Evolutionary conservation across 2,329 filamentous ascomycete genomes (phyloP), one percentile per base, ranked within the genome.

Genomic region (Coniochaeta ligniaria): DNA sequence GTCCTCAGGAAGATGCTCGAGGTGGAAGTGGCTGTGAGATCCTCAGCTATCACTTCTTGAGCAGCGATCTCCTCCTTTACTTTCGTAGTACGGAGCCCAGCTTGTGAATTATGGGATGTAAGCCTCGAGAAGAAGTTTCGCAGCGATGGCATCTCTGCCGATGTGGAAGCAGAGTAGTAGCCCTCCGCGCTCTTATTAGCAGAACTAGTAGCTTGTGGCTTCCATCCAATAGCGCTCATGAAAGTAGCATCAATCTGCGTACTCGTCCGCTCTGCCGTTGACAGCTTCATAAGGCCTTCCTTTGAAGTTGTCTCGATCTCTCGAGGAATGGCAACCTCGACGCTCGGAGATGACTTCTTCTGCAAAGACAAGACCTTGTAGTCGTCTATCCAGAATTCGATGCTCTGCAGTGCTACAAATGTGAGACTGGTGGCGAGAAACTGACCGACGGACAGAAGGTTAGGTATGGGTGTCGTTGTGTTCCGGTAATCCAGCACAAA

Each of bases 401-500:
- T 91, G 60, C 83, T 84, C 69, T 96, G 84, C 26, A 99, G 79
- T 0, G 92, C 90, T 62, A 99, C 94, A 76, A 99, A 99, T 0
- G 95, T 98, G 72, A 99, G 78, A 76, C 94, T 97, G 7, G 93
- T 98, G 4, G 93, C 91, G 57, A 99, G 78, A 67, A 99, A 99
- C 73, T 97, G 93, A 69, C 90, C 89, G 59, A 99, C 82, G 1
- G 91, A 92, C 28, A 96, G 80, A 9, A 99, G 78, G 63, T 92
- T 91, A 3, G 96, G 95, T 57, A 98, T 77, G 1, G 93, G 91
- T 0, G 92, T 94, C 0, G 90, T 93, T 33, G 85, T 85, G 71
- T 96, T 97, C 70, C 95, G 85, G 74, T 98, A 97, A 71, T 98
- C 93, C 55, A 99, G 82, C 55, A 97, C 87, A 71, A 99, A 99